Percentiles rank a stretch among this genome's conserved stretches.
phyloP scores from a whole-genome alignment of 495 filamentous ascomycete species.

The Aspergillus avenaceus region DNA sequence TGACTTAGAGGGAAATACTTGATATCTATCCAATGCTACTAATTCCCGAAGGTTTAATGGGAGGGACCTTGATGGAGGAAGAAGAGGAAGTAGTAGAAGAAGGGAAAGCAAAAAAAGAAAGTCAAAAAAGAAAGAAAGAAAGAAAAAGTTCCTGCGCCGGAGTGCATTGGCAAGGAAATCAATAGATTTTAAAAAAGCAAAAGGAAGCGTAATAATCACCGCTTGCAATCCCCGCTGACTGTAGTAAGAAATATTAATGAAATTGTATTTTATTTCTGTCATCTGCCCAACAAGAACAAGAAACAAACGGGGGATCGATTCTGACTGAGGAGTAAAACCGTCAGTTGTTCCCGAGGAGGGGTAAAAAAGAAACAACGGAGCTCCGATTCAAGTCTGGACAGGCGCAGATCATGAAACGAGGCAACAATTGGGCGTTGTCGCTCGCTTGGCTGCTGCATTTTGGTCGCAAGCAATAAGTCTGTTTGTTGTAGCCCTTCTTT shows the following conservation, averaged over 20 bases:
- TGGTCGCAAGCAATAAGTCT: slow-evolving; percentile 3
- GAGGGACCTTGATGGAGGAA: too few relatives aligned
- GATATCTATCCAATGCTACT: neutral
- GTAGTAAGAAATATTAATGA: too few relatives aligned
- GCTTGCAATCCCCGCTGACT: neutral
- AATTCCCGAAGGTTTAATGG: too few relatives aligned
- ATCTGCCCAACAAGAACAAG: slow-evolving; percentile 9
- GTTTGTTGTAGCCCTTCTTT: neutral
- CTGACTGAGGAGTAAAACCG: slow-evolving; percentile 13
- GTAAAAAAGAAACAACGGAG: slow-evolving; percentile 12
- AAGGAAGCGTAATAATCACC: neutral
- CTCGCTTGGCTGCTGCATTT: slow-evolving; percentile 10
- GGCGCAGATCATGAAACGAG: slow-evolving; percentile 28
- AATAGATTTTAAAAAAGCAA: too few relatives aligned
- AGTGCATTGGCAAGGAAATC: neutral
- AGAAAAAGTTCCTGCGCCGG: neutral
- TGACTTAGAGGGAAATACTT: neutral
- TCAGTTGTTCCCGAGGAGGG: slow-evolving; percentile 18
- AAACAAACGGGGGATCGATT: slow-evolving; percentile 11
- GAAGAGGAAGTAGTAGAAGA: too few relatives aligned
- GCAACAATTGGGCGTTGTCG: slow-evolving; percentile 22
- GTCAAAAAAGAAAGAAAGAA: neutral
- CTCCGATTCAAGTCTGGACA: slow-evolving; percentile 18
- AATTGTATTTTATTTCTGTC: too few relatives aligned
- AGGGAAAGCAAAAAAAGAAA: neutral